These are phyloP conservation scores for Pelargonium citronellum DNA, from an alignment of 441 rosid species.

Conservation along the genomic window DNA sequence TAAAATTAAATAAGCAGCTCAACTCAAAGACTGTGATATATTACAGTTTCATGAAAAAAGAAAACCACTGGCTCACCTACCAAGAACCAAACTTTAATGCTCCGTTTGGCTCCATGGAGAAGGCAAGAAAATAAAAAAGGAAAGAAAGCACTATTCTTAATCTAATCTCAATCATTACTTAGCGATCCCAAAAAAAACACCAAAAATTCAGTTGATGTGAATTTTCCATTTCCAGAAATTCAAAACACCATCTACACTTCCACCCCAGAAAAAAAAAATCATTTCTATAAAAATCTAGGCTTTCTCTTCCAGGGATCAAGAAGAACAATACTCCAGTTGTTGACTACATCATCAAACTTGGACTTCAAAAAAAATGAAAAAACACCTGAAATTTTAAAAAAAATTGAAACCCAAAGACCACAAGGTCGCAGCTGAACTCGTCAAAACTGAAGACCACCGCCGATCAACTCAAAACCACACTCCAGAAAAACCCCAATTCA, in stretches of 20 bases:
- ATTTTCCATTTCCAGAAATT: constrained; percentile 16
- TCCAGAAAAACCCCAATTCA: background rate
- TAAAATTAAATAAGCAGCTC: constrained; percentile 11
- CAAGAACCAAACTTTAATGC: constrained; percentile 32
- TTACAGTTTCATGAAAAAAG: constrained; percentile 22
- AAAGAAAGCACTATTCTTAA: background rate
- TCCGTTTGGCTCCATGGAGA: constrained; percentile 24
- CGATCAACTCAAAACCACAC: background rate
- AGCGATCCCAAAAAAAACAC: background rate
- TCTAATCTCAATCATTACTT: background rate
- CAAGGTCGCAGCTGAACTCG: background rate
- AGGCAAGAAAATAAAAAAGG: constrained; percentile 11
- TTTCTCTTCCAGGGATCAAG: constrained; percentile 2
- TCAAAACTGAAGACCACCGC: background rate
- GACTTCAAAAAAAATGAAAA: background rate
- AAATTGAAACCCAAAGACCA: background rate
- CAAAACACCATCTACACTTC: constrained; percentile 4
- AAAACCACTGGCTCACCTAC: constrained; percentile 33
- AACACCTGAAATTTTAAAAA: no score
- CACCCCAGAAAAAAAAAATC: background rate
- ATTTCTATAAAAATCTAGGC: constrained; percentile 7
- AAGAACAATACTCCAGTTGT: background rate
- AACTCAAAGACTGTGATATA: background rate
- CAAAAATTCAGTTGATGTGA: constrained; percentile 14
- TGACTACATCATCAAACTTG: background rate